Conservation (phyloP, 1,139 yeast genomes). For the Scheffersomyces stambukii region DNA sequence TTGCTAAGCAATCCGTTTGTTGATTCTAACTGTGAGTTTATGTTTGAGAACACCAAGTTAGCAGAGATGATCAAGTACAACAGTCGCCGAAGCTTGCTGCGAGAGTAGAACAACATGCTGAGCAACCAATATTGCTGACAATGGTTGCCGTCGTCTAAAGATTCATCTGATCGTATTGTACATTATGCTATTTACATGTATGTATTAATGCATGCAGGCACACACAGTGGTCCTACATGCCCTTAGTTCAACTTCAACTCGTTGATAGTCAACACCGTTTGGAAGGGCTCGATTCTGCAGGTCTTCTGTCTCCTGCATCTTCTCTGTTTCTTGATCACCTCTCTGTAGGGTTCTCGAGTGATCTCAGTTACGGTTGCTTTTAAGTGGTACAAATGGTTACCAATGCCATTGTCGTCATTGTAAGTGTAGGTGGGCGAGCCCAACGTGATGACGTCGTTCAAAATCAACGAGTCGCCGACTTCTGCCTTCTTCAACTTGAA, state of each 20-base stretch:
- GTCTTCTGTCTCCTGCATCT: slow-evolving; percentile 84
- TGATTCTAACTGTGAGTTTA: slow-evolving; percentile 38
- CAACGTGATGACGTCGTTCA: slow-evolving; percentile 72
- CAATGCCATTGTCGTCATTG: slow-evolving; percentile 33
- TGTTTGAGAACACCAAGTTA: slow-evolving; percentile 61
- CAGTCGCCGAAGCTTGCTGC: slow-evolving; percentile 6
- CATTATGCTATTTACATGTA: slow-evolving; percentile 1
- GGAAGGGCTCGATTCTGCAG: slow-evolving; percentile 69
- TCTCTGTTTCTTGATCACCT: slow-evolving; percentile 58
- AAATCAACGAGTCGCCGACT: slow-evolving; percentile 72
- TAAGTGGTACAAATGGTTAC: slow-evolving; percentile 46
- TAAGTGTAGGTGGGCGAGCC: slow-evolving; percentile 83
- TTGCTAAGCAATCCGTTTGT: slow-evolving; percentile 61
- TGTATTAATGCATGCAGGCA: not conserved
- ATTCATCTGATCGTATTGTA: too few species aligned
- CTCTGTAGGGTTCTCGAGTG: slow-evolving; percentile 75
- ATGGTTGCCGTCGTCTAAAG: too few species aligned
- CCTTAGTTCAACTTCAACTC: slow-evolving; percentile 54
- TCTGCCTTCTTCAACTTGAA: slow-evolving; percentile 68
- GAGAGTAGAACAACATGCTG: slow-evolving; percentile 2
- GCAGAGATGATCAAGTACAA: slow-evolving; percentile 41
- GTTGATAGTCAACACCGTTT: slow-evolving; percentile 76
- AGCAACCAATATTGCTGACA: too few species aligned
- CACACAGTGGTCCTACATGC: not conserved
- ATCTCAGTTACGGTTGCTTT: slow-evolving; percentile 82